These are phyloP conservation scores for Lentinus polychrous DNA, from an alignment of 1,284 basidiomycete genomes.

Conservation along the genomic window DNA sequence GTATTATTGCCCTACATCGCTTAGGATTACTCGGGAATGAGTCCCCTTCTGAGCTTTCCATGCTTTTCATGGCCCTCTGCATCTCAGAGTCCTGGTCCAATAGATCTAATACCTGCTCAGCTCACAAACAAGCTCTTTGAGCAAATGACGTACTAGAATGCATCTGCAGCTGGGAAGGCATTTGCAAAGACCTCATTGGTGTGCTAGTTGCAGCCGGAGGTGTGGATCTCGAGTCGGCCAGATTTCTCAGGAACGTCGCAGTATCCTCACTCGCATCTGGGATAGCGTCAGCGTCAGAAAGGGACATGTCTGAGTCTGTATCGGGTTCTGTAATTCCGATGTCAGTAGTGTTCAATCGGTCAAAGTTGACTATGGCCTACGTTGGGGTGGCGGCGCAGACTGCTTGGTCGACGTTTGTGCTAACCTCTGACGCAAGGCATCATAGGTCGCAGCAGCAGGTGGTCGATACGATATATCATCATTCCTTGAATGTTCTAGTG, in stretches of 20 bases:
- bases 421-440: conserved; percentile 24
- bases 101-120: conserved; percentile 41
- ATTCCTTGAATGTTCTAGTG: conserved; percentile 10
- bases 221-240: conserved; percentile 32
- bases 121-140: background rate
- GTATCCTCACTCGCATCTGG: conserved; percentile 34
- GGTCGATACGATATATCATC: conserved; percentile 18
- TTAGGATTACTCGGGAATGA: conserved; percentile 8
- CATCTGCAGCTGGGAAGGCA: conserved; percentile 46
- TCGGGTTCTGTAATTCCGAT: too few relatives aligned
- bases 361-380: background rate
- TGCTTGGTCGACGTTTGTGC: conserved; percentile 13
- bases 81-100: conserved; percentile 69
- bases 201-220: conserved; percentile 46
- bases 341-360: too few relatives aligned
- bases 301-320: too few relatives aligned
- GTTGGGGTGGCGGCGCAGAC: conserved; percentile 14
- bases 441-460: conserved; percentile 21
- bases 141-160: conserved; percentile 49
- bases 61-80: conserved; percentile 54
- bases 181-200: conserved; percentile 49
- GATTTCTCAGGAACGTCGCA: conserved; percentile 28
- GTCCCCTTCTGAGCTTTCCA: conserved; percentile 43
- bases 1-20: background rate
- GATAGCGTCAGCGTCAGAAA: conserved; percentile 20